Evolutionary conservation across 495 filamentous ascomycete species (phyloP).

Genomic region (Pseudotulostoma volvatum): DNA sequence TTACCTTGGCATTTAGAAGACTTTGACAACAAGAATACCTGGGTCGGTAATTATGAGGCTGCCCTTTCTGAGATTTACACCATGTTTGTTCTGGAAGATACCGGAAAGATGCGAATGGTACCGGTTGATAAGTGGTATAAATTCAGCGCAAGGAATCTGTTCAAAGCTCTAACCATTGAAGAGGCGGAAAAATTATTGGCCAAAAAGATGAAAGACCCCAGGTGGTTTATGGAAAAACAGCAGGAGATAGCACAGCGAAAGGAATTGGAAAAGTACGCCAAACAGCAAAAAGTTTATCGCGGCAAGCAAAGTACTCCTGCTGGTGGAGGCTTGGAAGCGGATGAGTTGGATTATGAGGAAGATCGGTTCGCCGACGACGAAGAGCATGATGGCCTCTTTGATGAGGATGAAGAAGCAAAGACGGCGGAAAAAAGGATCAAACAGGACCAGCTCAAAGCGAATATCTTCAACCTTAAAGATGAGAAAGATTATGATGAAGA

Average conservation of each 20-base stretch:
- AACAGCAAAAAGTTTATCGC: constrained; percentile 27
- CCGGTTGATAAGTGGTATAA: constrained; percentile 92
- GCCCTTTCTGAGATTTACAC: constrained; percentile 64
- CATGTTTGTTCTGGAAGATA: constrained; percentile 49
- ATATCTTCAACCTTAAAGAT: constrained; percentile 69
- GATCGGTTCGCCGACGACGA: constrained; percentile 78
- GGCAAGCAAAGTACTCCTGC: constrained; percentile 22
- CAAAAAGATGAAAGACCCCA: constrained; percentile 50
- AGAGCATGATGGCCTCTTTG: constrained; percentile 57
- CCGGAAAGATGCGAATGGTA: constrained; percentile 59
- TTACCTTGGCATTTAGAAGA: constrained; percentile 95
- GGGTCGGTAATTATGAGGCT: constrained; percentile 80
- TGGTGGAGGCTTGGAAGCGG: constrained; percentile 37
- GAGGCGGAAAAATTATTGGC: constrained; percentile 72
- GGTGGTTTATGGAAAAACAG: constrained; percentile 62
- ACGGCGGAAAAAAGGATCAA: constrained; percentile 74
- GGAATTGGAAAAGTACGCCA: constrained; percentile 34
- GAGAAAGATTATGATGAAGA: constrained; percentile 76
- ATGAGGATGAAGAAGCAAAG: constrained; percentile 75
- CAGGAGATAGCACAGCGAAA: constrained; percentile 31
- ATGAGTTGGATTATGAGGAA: constrained; percentile 45
- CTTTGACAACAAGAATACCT: constrained; percentile 81
- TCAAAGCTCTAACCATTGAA: constrained; percentile 65
- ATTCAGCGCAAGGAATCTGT: constrained; percentile 67
- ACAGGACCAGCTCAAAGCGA: constrained; percentile 72